Conservation (phyloP, 371 early-diverging fungal genomes). For the Actinomortierella ambigua region DNA sequence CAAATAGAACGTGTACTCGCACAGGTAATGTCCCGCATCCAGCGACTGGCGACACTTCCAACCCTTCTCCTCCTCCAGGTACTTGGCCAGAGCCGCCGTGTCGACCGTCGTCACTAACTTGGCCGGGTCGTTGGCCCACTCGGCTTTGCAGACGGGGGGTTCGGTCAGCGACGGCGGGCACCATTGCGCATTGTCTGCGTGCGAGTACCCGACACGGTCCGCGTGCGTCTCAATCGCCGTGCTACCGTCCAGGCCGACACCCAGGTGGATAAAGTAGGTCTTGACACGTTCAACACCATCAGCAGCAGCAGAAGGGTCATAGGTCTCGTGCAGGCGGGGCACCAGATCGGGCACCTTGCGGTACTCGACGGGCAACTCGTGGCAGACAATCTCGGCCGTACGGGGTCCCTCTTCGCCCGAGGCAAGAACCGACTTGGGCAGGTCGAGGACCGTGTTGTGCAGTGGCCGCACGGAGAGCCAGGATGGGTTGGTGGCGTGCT, state of each 20-base stretch:
- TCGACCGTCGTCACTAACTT: constrained; percentile 35
- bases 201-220: constrained; percentile 34
- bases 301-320: neutral
- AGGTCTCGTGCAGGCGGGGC: constrained; percentile 21
- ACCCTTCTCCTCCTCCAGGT: constrained; percentile 29
- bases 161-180: constrained; percentile 16
- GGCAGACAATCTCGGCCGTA: constrained; percentile 20
- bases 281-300: constrained; percentile 14
- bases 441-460: constrained; percentile 23
- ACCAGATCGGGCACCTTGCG: constrained; percentile 37
- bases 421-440: constrained; percentile 19
- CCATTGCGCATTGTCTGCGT: constrained; percentile 38
- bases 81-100: constrained; percentile 29
- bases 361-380: constrained; percentile 46
- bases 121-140: constrained; percentile 26
- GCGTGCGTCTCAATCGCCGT: constrained; percentile 38
- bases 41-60: constrained; percentile 33
- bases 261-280: constrained; percentile 44
- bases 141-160: constrained; percentile 25
- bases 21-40: constrained; percentile 43
- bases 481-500: constrained; percentile 35
- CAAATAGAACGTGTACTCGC: constrained; percentile 46
- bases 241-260: constrained; percentile 36
- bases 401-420: too few relatives aligned
- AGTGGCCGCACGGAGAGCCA: constrained; percentile 37